Base-by-base conservation (phyloP, 768 basidiomycete genomes). In the Tylopilus vinaceipallidus region DNA sequence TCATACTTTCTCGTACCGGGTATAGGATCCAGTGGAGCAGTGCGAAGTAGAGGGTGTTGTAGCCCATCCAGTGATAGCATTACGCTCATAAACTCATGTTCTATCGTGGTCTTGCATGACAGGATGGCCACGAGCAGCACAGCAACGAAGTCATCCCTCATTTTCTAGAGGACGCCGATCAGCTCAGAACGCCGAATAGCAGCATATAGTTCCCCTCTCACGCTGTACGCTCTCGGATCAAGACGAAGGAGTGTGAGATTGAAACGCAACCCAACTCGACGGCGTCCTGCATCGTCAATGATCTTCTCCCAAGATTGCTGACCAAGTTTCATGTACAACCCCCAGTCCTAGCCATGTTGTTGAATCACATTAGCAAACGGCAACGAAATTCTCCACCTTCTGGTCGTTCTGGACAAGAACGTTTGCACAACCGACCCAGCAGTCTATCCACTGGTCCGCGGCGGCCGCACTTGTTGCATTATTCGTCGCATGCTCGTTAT, bases 341-440 rank as follows among this genome's bases (percentile, higher is more conserved):
- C 59, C 91, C 90, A 91, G 32, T 79, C 74, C 84, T 87, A 41
- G 35, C 5, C 16, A 3, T 30, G 58, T 6, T 51, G 20, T 40
- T 34, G n/a, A 16, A 9, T 22, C 17, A 14, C 27, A n/a, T n/a
- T 44, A n/a, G 34, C 22, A 11, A 42, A 27, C 20, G 6, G 7
- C 19, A 42, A 39, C 6, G 42, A 29, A 29, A 50, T 66, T 26
- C 16, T 20, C 17, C 46, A 82, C 81, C 58, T 70, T 68, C 48
- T 71, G 52, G 19, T 70, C 63, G 49, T 81, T 79, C 54, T 78
- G 77, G 6, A 86, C 76, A 14, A 83, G 58, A 16, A 91, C 75
- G 47, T 75, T 74, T 1, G 80, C 82, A 56, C 85, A 90, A 5
- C 83, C 80, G 7, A 87, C 73, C 88, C 89, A 93, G 56, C 83